These are phyloP conservation scores for Alternaria arbusti DNA, from an alignment of 2,329 filamentous ascomycete genomes.

Conservation along the genomic window DNA sequence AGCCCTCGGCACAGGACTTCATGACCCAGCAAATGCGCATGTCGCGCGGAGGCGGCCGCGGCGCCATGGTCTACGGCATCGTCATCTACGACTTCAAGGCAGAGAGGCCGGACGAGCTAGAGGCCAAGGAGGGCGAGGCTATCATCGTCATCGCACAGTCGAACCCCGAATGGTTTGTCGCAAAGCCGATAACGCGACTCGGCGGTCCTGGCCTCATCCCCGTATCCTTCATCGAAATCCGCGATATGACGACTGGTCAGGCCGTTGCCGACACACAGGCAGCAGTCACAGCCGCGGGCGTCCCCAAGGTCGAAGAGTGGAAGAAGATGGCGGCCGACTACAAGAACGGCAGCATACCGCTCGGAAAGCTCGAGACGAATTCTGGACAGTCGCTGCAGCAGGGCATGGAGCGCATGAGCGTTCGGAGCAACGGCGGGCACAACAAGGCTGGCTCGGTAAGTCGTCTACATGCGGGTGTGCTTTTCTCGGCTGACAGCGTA, in stretches of 20 bases:
- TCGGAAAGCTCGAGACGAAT: constrained; percentile 80
- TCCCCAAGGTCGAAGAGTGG: constrained; percentile 97
- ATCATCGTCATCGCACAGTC: constrained; percentile 99
- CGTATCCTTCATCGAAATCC: constrained; percentile 94
- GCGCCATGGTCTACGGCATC: constrained; percentile 93
- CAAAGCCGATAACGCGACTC: constrained; percentile 97
- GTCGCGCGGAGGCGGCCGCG: constrained; percentile 60
- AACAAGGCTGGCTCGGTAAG: constrained; percentile 40
- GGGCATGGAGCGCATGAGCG: constrained; percentile 77
- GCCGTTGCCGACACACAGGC: constrained; percentile 82
- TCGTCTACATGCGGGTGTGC: constrained; percentile 9
- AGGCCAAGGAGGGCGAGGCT: constrained; percentile 92
- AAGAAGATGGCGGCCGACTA: constrained; percentile 99
- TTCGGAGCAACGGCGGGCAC: constrained; percentile 52
- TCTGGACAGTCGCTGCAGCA: constrained; percentile 59
- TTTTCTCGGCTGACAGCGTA: constrained; percentile 14
- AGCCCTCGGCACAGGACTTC: constrained; percentile 36
- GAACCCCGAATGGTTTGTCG: constrained; percentile 98
- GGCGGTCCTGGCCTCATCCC: constrained; percentile 95
- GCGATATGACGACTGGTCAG: constrained; percentile 88
- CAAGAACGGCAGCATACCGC: constrained; percentile 97
- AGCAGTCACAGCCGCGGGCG: constrained; percentile 85
- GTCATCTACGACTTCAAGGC: constrained; percentile 98
- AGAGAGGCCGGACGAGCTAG: constrained; percentile 92
- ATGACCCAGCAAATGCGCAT: constrained; percentile 42